phyloP scores from a whole-genome alignment of 257 asterid genomes.

The Coffea eugenioides region DNA sequence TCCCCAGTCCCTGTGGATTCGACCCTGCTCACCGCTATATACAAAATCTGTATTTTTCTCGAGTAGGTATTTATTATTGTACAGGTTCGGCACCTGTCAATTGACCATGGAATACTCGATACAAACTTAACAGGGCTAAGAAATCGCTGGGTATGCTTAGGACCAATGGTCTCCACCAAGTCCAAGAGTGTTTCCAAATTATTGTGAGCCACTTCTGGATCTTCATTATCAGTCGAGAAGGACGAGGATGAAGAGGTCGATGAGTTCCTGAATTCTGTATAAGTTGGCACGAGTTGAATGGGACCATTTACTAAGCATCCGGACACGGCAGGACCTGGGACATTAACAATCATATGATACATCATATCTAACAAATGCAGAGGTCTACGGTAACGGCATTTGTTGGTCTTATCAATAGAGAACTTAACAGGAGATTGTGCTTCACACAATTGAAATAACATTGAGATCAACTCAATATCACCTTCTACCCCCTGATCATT shows the following conservation, averaged over 20 bases:
- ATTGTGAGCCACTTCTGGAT: constrained; percentile 9
- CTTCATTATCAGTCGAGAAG: neutral
- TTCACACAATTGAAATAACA: constrained; percentile 24
- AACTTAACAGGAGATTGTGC: constrained; percentile 30
- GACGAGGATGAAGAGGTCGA: neutral
- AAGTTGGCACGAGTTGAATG: neutral
- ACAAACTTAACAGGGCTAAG: constrained; percentile 21
- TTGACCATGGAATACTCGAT: constrained; percentile 31
- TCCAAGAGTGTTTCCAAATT: constrained; percentile 23
- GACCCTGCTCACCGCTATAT: too few relatives aligned
- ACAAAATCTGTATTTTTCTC: too few relatives aligned
- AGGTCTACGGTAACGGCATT: neutral
- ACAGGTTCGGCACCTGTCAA: too few relatives aligned
- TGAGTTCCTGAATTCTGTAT: neutral
- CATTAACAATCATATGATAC: constrained; percentile 32
- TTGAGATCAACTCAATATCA: neutral
- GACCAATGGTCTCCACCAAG: constrained; percentile 13
- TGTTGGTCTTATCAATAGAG: neutral
- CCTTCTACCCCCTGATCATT: neutral
- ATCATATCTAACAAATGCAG: constrained; percentile 38
- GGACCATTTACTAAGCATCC: neutral
- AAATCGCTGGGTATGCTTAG: constrained; percentile 11
- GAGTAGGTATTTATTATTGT: too few relatives aligned
- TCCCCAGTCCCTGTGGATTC: too few relatives aligned
- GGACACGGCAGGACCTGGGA: neutral